Evolutionary conservation across 2,329 filamentous ascomycete species (phyloP).

Genomic region (Zymoseptoria brevis): DNA sequence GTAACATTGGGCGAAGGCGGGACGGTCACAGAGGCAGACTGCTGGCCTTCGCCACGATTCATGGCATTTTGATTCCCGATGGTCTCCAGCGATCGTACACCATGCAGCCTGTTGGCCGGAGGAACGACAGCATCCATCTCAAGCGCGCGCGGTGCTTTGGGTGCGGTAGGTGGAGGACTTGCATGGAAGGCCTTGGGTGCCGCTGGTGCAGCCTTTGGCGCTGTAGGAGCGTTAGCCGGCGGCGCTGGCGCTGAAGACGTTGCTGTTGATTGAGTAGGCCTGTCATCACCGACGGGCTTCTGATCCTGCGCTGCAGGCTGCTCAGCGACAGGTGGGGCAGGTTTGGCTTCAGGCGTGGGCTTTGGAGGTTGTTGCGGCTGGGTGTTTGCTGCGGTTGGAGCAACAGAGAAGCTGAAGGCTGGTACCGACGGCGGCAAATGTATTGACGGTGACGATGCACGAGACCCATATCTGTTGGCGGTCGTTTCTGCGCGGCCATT

Average conservation of each 20-base stretch:
- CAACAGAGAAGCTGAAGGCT: slow-evolving; percentile 39
- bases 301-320: slow-evolving; percentile 1
- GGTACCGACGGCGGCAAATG: slow-evolving; percentile 45
- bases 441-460: slow-evolving; percentile 45
- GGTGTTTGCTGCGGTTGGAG: slow-evolving; percentile 21
- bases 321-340: slow-evolving; percentile 2
- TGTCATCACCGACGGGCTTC: slow-evolving; percentile 9
- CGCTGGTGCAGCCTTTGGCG: slow-evolving; percentile 35
- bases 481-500: slow-evolving; percentile 40
- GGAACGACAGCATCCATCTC: slow-evolving; percentile 18
- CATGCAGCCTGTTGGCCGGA: slow-evolving; percentile 22
- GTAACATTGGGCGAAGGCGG: slow-evolving; percentile 17
- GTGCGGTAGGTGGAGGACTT: slow-evolving; percentile 24
- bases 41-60: slow-evolving; percentile 16
- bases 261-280: slow-evolving; percentile 15
- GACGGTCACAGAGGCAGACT: slow-evolving; percentile 8
- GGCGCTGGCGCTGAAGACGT: slow-evolving; percentile 25
- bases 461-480: slow-evolving; percentile 39
- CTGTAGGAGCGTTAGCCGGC: slow-evolving; percentile 23
- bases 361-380: slow-evolving; percentile 23
- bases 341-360: slow-evolving; percentile 12
- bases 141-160: slow-evolving; percentile 27
- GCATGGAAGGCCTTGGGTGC: slow-evolving; percentile 27
- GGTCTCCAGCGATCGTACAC: slow-evolving; percentile 24
- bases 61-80: slow-evolving; percentile 22